Evolutionary conservation across 2,329 filamentous ascomycete species (phyloP), one percentile per base, ranked within the genome.

Genomic region (Phaeosphaeriaceae sp.): DNA sequence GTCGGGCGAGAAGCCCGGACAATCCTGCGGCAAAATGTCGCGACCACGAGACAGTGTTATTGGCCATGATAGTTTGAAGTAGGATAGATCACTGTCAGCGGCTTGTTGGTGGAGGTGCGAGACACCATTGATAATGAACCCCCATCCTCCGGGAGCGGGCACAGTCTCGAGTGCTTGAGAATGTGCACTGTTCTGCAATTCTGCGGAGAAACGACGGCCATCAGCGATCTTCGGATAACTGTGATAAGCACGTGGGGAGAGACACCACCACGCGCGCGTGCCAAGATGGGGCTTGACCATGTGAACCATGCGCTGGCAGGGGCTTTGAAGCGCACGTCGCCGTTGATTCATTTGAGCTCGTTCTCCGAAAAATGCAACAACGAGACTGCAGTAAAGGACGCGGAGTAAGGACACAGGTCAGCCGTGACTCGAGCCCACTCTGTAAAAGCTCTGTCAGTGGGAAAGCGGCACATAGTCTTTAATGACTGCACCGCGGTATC

Each of bases 231-330:
- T 60, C 59, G 67, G 71, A 64, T 66, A 66, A 58, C 56, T 49
- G 61, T 64, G 69, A 76, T 75, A 74, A 75, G 73, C 73, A 75
- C 73, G 74, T 76, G 73, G 73, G 69, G 59, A 48, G 59, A 59
- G 56, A 67, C 57, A 32, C 61, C 61, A 66, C 60, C 54, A 61
- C 60, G 61, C 54, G 57, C 54, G 60, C 52, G 50, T 64, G 70
- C 72, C 66, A 66, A 71, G 69, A 59, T 65, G 54, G 64, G 30
- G 67, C 62, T 55, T 71, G 70, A 50, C 55, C 74, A 75, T 73
- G 73, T 75, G 74, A 71, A 65, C 70, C 50, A 46, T 59, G 61
- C 56, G 43, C 59, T 60, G 55, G 58, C 60, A 61, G 67, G 64
- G 62, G 61, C 26, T 49, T 58, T 66, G 66, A 58, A 50, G 60